A percentile compares a stretch with the other conserved stretches of the same genome.
phyloP scores from a whole-genome alignment of 768 basidiomycete species.

The Tulasnella sp. region DNA sequence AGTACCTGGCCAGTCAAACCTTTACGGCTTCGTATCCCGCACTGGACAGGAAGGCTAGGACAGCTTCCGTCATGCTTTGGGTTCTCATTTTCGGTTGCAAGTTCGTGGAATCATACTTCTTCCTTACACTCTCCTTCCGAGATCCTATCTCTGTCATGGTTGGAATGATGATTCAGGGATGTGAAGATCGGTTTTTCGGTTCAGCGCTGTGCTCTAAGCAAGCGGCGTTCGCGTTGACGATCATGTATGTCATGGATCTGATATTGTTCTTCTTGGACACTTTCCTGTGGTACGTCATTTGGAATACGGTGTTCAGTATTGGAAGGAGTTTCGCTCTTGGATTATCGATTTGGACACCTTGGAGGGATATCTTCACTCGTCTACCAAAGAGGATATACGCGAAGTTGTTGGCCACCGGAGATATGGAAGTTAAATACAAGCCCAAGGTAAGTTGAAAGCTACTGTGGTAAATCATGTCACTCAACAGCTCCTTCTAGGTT shows the following conservation, averaged over 20 bases:
- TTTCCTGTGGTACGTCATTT: constrained; percentile 99
- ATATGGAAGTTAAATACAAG: constrained; percentile 98
- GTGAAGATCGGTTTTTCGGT: constrained; percentile 78
- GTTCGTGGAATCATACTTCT: constrained; percentile 95
- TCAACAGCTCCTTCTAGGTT: constrained; percentile 38
- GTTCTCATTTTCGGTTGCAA: constrained; percentile 91
- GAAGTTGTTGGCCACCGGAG: constrained; percentile 81
- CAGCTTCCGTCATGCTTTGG: constrained; percentile 76
- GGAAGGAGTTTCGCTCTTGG: constrained; percentile 80
- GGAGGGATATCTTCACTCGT: constrained; percentile 93
- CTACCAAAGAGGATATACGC: constrained; percentile 95
- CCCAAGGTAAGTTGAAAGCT: constrained; percentile 60
- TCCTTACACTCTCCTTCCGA: constrained; percentile 87
- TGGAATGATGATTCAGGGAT: constrained; percentile 88
- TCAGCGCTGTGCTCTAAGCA: constrained; percentile 77
- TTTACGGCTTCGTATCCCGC: constrained; percentile 92
- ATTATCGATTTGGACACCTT: constrained; percentile 96
- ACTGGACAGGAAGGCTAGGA: constrained; percentile 48
- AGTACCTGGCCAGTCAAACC: constrained; percentile 96
- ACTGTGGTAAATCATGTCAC: neutral
- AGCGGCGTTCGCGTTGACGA: constrained; percentile 84
- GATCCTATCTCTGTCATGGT: constrained; percentile 93
- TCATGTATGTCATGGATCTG: constrained; percentile 99
- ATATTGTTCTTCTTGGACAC: constrained; percentile 97
- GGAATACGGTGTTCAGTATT: constrained; percentile 93